A percentile compares a stretch with the other conserved stretches of the same genome.
These are phyloP conservation scores for Pholiota adiposa DNA, from an alignment of 1,284 basidiomycete genomes.

Conservation along the genomic window DNA sequence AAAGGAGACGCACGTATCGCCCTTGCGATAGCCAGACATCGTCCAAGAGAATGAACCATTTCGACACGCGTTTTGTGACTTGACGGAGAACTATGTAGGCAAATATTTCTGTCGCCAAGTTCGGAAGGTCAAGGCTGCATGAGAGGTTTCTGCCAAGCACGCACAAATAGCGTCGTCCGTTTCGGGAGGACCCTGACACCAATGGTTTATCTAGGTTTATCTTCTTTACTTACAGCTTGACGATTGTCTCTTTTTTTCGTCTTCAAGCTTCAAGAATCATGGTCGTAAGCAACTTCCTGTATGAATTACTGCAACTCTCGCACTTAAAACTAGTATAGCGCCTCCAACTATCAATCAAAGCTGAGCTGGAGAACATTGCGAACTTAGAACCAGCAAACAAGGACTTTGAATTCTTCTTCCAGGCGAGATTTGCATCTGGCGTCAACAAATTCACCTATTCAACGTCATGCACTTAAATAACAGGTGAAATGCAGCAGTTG, in stretches of 20 bases:
- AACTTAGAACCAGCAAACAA: slow-evolving; percentile 62
- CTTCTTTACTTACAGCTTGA: not conserved
- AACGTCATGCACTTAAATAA: not conserved
- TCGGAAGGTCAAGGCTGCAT: not conserved
- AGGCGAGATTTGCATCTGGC: slow-evolving; percentile 57
- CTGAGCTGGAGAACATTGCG: slow-evolving; percentile 79
- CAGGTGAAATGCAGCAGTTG: slow-evolving; percentile 84
- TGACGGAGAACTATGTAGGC: not conserved
- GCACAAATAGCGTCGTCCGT: slow-evolving; percentile 15
- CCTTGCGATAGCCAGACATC: slow-evolving; percentile 19
- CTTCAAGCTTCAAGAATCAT: slow-evolving; percentile 5
- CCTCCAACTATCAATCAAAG: slow-evolving; percentile 72
- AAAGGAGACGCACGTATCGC: slow-evolving; percentile 5
- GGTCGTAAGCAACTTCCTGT: slow-evolving; percentile 18
- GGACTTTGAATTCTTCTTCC: slow-evolving; percentile 79
- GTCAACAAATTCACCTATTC: not conserved
- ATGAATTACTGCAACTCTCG: not conserved
- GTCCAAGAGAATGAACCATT: slow-evolving; percentile 19
- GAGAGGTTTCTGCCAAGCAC: slow-evolving; percentile 12
- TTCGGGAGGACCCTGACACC: not conserved
- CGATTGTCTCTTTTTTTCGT: not conserved
- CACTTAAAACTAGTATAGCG: slow-evolving; percentile 32
- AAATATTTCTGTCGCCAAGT: not conserved
- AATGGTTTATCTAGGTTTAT: no score
- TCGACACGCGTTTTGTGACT: not conserved